Conservation (phyloP, 371 early-diverging fungal species). For the Conidiobolus incongruus region DNA sequence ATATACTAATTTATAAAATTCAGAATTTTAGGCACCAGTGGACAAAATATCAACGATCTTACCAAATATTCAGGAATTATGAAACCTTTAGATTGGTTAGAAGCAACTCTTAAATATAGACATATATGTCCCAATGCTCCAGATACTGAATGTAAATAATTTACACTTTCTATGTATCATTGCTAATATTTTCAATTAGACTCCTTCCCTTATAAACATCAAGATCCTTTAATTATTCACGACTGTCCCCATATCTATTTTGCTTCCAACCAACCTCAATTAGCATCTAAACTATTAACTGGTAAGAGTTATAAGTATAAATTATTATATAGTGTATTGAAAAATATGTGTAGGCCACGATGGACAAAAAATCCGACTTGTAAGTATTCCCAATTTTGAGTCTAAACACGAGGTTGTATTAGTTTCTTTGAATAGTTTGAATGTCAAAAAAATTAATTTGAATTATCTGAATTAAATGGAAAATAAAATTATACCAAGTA, state of each 20-base stretch:
- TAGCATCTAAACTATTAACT: conserved; percentile 27
- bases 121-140: conserved; percentile 83
- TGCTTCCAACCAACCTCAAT: conserved; percentile 70
- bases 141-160: conserved; percentile 59
- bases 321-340: background rate
- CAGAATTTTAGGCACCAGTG: conserved; percentile 52
- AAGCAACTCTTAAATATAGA: conserved; percentile 42
- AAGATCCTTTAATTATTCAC: conserved; percentile 65
- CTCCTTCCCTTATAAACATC: conserved; percentile 64
- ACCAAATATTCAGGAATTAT: conserved; percentile 28
- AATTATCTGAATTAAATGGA: no score
- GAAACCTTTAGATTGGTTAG: conserved; percentile 41
- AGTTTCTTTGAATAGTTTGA: background rate
- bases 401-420: background rate
- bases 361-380: background rate
- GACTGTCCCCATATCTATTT: conserved; percentile 60
- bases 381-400: background rate
- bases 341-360: background rate
- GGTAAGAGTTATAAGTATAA: conserved; percentile 12
- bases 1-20: background rate
- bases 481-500: no score
- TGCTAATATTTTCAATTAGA: conserved; percentile 13
- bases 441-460: no score
- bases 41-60: conserved; percentile 74
- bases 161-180: background rate